phyloP scores from a whole-genome alignment of 441 rosid species.

The Arabidopsis hybrid region DNA sequence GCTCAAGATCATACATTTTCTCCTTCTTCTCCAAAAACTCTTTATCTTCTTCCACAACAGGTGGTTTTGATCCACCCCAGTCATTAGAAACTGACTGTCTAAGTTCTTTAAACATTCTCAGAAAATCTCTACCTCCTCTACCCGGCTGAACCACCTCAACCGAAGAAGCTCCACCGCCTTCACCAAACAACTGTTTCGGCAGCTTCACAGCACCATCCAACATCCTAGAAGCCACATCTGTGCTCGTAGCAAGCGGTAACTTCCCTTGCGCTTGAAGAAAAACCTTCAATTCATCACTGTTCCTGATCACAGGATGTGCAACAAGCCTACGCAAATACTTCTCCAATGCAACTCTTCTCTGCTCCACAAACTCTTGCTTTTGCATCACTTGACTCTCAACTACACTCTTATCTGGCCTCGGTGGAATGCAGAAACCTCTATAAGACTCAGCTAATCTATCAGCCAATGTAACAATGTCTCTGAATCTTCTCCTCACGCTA shows the following conservation, averaged over 20 bases:
- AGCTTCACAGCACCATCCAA: conserved; percentile 84
- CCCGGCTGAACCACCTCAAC: conserved; percentile 81
- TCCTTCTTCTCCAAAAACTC: conserved; percentile 83
- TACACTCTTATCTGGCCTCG: conserved; percentile 83
- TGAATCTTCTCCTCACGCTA: conserved; percentile 59
- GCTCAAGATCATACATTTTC: conserved; percentile 77
- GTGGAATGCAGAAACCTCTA: conserved; percentile 77
- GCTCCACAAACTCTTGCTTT: conserved; percentile 90
- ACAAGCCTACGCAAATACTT: conserved; percentile 73
- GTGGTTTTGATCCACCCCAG: conserved; percentile 78
- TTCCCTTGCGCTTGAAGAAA: conserved; percentile 76
- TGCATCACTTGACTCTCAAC: conserved; percentile 94
- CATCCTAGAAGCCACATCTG: conserved; percentile 84
- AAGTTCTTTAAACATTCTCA: conserved; percentile 86
- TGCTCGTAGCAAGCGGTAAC: conserved; percentile 60
- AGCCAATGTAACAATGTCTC: conserved; percentile 74
- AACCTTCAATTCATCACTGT: conserved; percentile 73
- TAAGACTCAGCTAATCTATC: conserved; percentile 82
- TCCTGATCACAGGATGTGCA: conserved; percentile 67
- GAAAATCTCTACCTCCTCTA: conserved; percentile 80
- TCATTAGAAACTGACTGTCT: conserved; percentile 78
- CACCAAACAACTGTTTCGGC: conserved; percentile 82
- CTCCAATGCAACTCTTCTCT: conserved; percentile 79
- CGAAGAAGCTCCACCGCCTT: conserved; percentile 44
- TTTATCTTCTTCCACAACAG: conserved; percentile 83